Base-by-base conservation (phyloP, 345 rosid genomes). In the Eucalyptus microcorys region DNA sequence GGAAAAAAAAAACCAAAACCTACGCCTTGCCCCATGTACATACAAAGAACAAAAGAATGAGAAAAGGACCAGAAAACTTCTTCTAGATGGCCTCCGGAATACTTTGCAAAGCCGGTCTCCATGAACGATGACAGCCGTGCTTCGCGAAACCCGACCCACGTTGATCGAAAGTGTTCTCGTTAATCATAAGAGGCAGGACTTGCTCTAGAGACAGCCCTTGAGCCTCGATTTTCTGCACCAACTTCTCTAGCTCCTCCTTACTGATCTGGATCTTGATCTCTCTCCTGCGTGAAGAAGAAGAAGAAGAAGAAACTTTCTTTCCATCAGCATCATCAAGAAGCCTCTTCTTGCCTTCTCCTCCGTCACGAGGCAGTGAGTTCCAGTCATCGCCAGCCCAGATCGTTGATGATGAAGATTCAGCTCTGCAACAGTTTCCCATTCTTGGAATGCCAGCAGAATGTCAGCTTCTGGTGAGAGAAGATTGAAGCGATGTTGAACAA, bases 341-440 rank as follows among this genome's bases (percentile, higher is more conserved):
- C 24, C 83, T 37, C 45, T 21, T 37, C 45, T 21, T 76, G 15
- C 15, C 37, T 86, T 47, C 45, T 64, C 40, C 17, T 66, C 89
- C 86, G 11, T 26, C 2, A 64, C 45, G 26, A 84, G 59, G 47
- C 87, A 42, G 3, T 88, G 88, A 2, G 49, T 92, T 21, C 94
- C 95, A 91, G 14, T 93, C 94, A 13, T 93, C 94, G 14, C 90
- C 94, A 27, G 83, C 92, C 91, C 93, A 89, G 16, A 53, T 91
- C 88, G 24, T 86, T 5, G 91, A 50, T 4, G 83, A 76, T 21
- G 83, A 76, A 76, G 83, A 37, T 12, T 85, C 86, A 8, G 85
- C 53, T 45, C 57, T 88, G 81, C 89, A 48, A 81, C 94, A 94
- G 42, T 95, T 95, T 76, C 96, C 96, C 96, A 95, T 95, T 76